Evolutionary conservation across 306 rosid species (phyloP), one percentile per base, ranked within the genome.

Genomic region (Casuarina glauca): DNA sequence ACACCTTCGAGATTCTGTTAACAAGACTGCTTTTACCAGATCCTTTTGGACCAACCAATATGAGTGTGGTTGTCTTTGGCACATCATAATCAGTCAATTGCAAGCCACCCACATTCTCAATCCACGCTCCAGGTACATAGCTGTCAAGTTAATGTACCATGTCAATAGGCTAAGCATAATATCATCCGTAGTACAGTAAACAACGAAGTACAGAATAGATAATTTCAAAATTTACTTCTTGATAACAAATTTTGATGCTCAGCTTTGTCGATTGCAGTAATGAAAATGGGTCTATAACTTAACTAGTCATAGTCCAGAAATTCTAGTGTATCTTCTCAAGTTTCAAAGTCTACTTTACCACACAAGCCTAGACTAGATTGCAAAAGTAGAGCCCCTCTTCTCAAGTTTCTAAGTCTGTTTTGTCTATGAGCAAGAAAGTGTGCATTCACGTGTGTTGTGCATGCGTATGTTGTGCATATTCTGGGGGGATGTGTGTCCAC

Each of bases 21-120:
- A 94, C 75, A 80, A 94, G 95, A 80, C 97, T 86, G 88, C 96
- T 92, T 83, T 92, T 94, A 70, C 97, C 98, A 7, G 98, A 90
- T 79, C 91, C 89, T 53, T 79, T 90, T 20, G 91, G 98, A 86
- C 98, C 98, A 61, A 92, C 78, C 86, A 94, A 86, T 70, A 92
- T 19, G 57, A 94, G 90, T 45, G 92, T 76, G 9, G 90, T 89
- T 63, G 91, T 88, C 81, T 72, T 82, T n/a, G 98, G 97, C 20
- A 90, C 82, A 88, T 85, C 97, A 79, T 90, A 89, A 79, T 92
- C 89, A 60, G 79, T 77, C 79, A 75, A 39, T 61, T 87, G 82
- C 82, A 82, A 55, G 76, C 84, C 84, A 16, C 88, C 85, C 38
- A 75, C 92, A 48, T 75, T 80, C 75, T 79, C 93, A 79, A 74